phyloP scores from a whole-genome alignment of 257 asterid species.

The Linderniella brevidens region DNA sequence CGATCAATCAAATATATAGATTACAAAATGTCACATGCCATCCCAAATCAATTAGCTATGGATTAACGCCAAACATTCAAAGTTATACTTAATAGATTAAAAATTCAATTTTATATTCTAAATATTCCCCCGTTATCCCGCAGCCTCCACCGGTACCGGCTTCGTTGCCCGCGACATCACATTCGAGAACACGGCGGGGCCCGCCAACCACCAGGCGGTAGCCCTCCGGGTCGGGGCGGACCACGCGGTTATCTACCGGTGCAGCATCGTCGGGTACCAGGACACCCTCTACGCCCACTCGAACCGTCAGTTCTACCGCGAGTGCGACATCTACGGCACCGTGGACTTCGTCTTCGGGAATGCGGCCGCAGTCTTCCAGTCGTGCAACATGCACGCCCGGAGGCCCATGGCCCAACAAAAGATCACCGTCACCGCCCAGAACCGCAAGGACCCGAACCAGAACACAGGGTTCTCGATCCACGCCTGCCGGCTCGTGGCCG shows the following conservation, averaged over 20 bases:
- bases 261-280: conserved; percentile 29
- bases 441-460: conserved; percentile 37
- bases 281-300: too few species aligned
- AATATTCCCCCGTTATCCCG: too few species aligned
- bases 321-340: conserved; percentile 34
- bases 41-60: too few species aligned
- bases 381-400: conserved; percentile 22
- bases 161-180: conserved; percentile 43
- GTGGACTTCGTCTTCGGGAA: conserved; percentile 47
- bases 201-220: conserved; percentile 40
- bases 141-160: conserved; percentile 43
- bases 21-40: too few species aligned
- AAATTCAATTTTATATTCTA: too few species aligned
- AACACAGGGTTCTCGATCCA: conserved; percentile 43
- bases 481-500: conserved; percentile 17
- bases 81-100: too few species aligned
- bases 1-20: too few species aligned
- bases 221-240: conserved; percentile 40
- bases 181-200: conserved; percentile 32
- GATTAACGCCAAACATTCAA: too few species aligned
- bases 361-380: conserved; percentile 38
- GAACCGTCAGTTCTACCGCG: too few species aligned
- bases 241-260: conserved; percentile 30
- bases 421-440: conserved; percentile 34
- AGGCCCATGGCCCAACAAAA: conserved; percentile 26